Evolutionary conservation across 768 basidiomycete species (phyloP), one percentile per base, ranked within the genome.

Genomic region (Panaeolus cyanescens): DNA sequence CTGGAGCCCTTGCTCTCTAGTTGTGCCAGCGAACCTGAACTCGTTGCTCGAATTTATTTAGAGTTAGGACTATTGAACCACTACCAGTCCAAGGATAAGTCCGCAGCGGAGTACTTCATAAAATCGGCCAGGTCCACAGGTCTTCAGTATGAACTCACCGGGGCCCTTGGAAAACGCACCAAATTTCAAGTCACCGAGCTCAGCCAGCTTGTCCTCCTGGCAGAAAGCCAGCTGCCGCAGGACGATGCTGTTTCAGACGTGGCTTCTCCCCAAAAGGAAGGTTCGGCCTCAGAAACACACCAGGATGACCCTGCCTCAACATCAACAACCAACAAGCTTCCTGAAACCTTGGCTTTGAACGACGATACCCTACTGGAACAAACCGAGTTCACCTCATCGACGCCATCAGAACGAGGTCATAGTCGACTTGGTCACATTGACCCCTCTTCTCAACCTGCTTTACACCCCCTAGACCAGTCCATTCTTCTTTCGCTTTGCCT

Each of bases 281-380:
- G 32, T 32, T 59, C 45, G 36, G 56, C 55, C 55, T 42, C 59
- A 32, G n/a, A 58, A 54, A 45, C 50, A 45, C 36, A 61, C 39
- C 42, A 19, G 39, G 59, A 59, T 25, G 60, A 54, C 53, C 56
- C 63, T 31, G 59, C 63, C 22, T 54, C 56, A 57, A 67, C 15
- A 61, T 57, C 39, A 32, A 62, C 56, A 42, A 58, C 54, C 12
- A 63, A 59, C 22, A 71, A 71, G 56, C 66, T 94, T 28, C 95
- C 96, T n/a, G 87, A 92, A 72, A 88, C 90, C 4, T 74, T 99
- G 28, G 78, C 82, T 2, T 81, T 99, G 53, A 96, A 99, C 73
- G 97, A 99, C 73, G 97, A 99, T 74, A 99, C 96, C 0, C 83
- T 99, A 17, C 83, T 99, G 37, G 97, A 99, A 75, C 88, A 91